Base-by-base conservation (phyloP, 331 rosid species). In the Acacia pycnantha region DNA sequence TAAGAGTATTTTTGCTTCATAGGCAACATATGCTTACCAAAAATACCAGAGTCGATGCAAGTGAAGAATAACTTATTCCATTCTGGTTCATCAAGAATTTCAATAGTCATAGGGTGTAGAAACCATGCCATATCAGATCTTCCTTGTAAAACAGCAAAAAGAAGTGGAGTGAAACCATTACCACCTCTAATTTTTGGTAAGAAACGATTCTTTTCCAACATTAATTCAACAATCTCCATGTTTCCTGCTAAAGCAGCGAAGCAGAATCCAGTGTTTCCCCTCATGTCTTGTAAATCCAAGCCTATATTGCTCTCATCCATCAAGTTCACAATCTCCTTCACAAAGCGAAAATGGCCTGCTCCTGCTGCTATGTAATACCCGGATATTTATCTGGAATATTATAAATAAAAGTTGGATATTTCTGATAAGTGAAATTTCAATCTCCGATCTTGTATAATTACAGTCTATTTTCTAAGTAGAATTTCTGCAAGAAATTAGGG, bases 211-310 rank as follows among this genome's bases (percentile, higher is more conserved):
- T 4, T n/a, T 0, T 18, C 0, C 7, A 77, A 2, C 86, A 85
- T 15, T 22, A 77, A 44, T 0, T 73, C 0, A 3, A 31, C 88
- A 19, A 85, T 77, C 11, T 6, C 62, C 8, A 79, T 0, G 58
- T 82, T 80, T 26, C 89, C 92, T 12, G 81, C 51, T 0, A 72
- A 71, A 14, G 83, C 91, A 24, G 89, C 89, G 6, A 83, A 73
- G 67, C 70, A 51, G 13, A 89, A 79, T 0, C 89, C 85, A 11
- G 92, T 83, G 41, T 89, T 61, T 5, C 78, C 83, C 0, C 58
- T 83, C 0, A 0, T 0, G 58, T 85, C 87, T 82, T 74, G 68
- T 73, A 81, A 61, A 31, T 6, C 21, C 51, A 87, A 24, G 26
- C 75, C 35, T n/a, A 56, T n/a, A 12, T 58, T 10, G n/a, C 26